Conservation (phyloP, 1,139 yeast genomes). For the Sugiyamaella novakii region DNA sequence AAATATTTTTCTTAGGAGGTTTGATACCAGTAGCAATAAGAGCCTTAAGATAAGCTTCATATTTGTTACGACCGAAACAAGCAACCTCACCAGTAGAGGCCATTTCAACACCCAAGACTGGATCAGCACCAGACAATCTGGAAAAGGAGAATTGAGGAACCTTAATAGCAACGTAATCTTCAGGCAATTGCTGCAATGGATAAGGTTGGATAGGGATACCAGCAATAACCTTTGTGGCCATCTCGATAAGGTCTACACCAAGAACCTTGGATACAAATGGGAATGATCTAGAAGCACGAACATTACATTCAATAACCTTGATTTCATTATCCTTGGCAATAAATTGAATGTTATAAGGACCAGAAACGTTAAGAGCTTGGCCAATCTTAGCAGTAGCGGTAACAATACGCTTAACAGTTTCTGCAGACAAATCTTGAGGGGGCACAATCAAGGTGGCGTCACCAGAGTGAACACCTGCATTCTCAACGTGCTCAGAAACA, state of each 20-base stretch:
- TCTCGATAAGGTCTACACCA: conserved; percentile 94
- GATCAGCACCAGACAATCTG: conserved; percentile 97
- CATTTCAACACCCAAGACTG: conserved; percentile 98
- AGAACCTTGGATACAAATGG: conserved; percentile 98
- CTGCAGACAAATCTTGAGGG: conserved; percentile 92
- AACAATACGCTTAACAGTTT: conserved; percentile 86
- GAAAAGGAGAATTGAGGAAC: conserved; percentile 99
- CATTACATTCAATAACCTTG: conserved; percentile 98
- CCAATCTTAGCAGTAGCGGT: conserved; percentile 97
- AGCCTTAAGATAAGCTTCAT: conserved; percentile 95
- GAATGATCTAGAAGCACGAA: conserved; percentile 97
- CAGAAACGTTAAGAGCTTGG: conserved; percentile 92
- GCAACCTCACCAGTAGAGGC: conserved; percentile 99
- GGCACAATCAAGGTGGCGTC: conserved; percentile 98
- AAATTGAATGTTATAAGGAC: conserved; percentile 97
- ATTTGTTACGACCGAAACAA: conserved; percentile 91
- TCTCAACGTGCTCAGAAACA: conserved; percentile 97
- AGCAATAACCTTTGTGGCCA: conserved; percentile 96
- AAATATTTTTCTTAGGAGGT: conserved; percentile 90
- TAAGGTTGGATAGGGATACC: conserved; percentile 86
- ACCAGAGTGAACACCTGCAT: conserved; percentile 99
- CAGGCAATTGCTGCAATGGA: conserved; percentile 86
- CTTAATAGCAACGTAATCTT: conserved; percentile 93
- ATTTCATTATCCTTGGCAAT: conserved; percentile 89
- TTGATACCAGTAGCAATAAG: conserved; percentile 93